These are phyloP conservation scores for Cryptococcus hybrid DNA, from an alignment of 1,284 basidiomycete genomes.

Conservation along the genomic window DNA sequence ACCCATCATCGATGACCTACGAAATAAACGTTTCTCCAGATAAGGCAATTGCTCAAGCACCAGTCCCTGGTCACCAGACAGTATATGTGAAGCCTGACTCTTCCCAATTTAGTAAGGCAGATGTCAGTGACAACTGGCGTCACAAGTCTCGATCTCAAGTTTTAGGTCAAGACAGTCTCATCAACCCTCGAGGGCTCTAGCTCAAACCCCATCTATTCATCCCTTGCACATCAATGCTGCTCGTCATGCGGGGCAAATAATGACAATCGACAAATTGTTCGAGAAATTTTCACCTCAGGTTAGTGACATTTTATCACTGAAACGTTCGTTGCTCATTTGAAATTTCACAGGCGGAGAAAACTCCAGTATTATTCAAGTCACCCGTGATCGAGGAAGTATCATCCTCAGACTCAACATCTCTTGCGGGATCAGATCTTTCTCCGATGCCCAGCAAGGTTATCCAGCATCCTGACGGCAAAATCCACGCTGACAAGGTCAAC, in stretches of 20 bases:
- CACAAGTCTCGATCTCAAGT: background rate
- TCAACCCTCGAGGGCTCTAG: background rate
- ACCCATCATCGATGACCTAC: conserved; percentile 8
- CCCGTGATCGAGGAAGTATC: too few relatives aligned
- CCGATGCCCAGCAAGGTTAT: too few relatives aligned
- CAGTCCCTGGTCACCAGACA: background rate
- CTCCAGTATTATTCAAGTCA: too few relatives aligned
- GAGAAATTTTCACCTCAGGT: conserved; percentile 25
- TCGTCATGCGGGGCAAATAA: conserved; percentile 8
- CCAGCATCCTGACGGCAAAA: too few relatives aligned
- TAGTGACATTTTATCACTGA: background rate
- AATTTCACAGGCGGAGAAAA: too few relatives aligned
- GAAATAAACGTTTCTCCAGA: conserved; percentile 5
- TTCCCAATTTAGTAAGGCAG: conserved; percentile 31
- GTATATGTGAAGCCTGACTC: background rate
- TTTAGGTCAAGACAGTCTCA: conserved; percentile 5
- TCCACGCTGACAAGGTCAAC: too few relatives aligned
- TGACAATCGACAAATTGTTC: conserved; percentile 41
- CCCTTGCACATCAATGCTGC: background rate
- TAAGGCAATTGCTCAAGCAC: background rate
- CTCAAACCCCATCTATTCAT: background rate
- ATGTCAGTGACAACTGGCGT: conserved; percentile 41
- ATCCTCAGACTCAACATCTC: too few relatives aligned
- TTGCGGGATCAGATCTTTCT: too few relatives aligned
- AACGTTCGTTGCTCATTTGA: background rate